Evolutionary conservation across 177 flowering plant genomes (phyloP).

Genomic region (Tripterygium wilfordii): DNA sequence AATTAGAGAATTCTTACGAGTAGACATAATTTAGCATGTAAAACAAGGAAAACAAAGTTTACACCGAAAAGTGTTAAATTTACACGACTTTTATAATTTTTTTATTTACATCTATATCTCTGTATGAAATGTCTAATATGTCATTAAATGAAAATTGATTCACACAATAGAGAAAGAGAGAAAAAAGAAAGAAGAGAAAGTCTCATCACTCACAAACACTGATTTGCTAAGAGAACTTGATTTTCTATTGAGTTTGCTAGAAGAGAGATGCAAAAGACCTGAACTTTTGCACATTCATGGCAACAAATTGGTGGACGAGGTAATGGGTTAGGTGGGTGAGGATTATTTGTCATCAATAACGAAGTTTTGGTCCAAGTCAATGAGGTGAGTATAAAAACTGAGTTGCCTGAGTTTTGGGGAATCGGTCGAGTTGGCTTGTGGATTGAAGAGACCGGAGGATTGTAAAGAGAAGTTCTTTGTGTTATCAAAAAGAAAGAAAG

Average conservation of each 20-base stretch:
- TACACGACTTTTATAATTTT: too few species aligned
- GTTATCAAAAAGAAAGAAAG: slow-evolving; percentile 18
- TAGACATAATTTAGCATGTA: too few species aligned
- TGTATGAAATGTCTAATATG: too few species aligned
- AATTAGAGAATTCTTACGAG: too few species aligned
- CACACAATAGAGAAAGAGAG: too few species aligned
- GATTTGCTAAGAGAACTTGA: slow-evolving; percentile 45
- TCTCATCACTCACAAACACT: slow-evolving; percentile 29
- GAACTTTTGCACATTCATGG: slow-evolving; percentile 21
- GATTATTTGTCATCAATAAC: slow-evolving; percentile 38
- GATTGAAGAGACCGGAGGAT: slow-evolving; percentile 54
- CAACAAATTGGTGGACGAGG: slow-evolving; percentile 31
- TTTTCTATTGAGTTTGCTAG: slow-evolving; percentile 36
- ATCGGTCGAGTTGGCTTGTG: slow-evolving; percentile 57
- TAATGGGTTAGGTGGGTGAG: slow-evolving; percentile 28
- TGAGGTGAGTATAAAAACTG: slow-evolving; percentile 53
- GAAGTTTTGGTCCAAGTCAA: slow-evolving; percentile 42
- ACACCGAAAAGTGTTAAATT: too few species aligned
- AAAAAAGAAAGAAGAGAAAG: slow-evolving; percentile 23
- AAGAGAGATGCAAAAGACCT: slow-evolving; percentile 44
- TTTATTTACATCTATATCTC: too few species aligned
- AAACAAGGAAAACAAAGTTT: too few species aligned
- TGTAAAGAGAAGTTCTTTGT: slow-evolving; percentile 42
- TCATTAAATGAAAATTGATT: too few species aligned
- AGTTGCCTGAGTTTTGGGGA: slow-evolving; percentile 47